A percentile compares a stretch with the other conserved stretches of the same genome.
Conservation (phyloP, 202 grass and related monocot genomes). For the Saccharum hybrid region DNA sequence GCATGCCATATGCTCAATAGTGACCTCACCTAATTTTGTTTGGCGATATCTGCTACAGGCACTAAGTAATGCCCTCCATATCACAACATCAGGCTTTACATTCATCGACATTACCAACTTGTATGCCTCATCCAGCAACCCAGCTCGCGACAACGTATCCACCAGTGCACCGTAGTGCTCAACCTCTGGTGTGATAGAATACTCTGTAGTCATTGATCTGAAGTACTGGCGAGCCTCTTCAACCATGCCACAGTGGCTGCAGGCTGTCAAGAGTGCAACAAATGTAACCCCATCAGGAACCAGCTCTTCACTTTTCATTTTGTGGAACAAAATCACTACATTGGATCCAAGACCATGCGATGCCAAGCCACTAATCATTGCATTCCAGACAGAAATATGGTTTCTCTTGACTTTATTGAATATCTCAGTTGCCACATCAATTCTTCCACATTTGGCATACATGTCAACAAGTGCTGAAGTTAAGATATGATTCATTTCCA, state of each 20-base stretch:
- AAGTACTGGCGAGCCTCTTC: conserved; percentile 60
- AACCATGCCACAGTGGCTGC: conserved; percentile 72
- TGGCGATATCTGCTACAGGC: conserved; percentile 51
- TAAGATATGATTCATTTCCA: conserved; percentile 62
- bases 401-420: conserved; percentile 49
- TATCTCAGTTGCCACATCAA: conserved; percentile 56
- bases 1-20: conserved; percentile 44
- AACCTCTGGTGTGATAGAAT: conserved; percentile 56
- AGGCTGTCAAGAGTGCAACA: conserved; percentile 66
- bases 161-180: conserved; percentile 77
- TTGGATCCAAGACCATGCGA: conserved; percentile 64
- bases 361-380: conserved; percentile 68
- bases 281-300: conserved; percentile 67
- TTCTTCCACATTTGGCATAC: conserved; percentile 76
- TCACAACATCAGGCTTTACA: conserved; percentile 56
- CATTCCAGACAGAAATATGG: conserved; percentile 63
- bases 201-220: conserved; percentile 48
- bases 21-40: conserved; percentile 51
- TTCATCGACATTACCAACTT: conserved; percentile 54
- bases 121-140: conserved; percentile 69
- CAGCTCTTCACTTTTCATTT: conserved; percentile 61
- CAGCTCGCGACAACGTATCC: conserved; percentile 60
- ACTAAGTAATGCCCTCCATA: conserved; percentile 79
- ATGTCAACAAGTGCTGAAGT: conserved; percentile 68
- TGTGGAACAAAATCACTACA: conserved; percentile 45